Base-by-base conservation (phyloP, 768 basidiomycete genomes). In the Tubosaeta sp. region DNA sequence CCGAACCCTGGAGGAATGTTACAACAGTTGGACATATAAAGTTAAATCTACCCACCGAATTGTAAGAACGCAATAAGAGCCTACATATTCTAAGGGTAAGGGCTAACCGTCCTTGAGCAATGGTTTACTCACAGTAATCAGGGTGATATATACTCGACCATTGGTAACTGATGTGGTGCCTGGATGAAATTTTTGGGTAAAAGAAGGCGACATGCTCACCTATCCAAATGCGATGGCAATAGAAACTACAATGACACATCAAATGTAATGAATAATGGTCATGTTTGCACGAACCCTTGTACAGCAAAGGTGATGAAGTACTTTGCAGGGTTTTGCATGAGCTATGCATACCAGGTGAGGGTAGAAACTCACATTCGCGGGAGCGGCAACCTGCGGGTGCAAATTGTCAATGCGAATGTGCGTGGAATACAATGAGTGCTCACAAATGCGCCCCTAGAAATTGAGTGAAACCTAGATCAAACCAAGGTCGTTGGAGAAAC, bases 191-290 rank as follows among this genome's bases (percentile, higher is more conserved):
- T 14, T 3, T 17, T 1, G 1, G 6, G 46, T 17, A 8, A 34
- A 26, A 35, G 22, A 12, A 6, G 5, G 19, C 22, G 16, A 17
- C 19, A 11, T 0, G 37, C 59, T 1, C 14, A 58, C 59, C 59
- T 42, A 59, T 59, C 59, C 59, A 59, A 16, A 60, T 49, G 26
- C 54, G 54, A 25, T 59, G 54, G 12, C 44, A 59, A 29, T 53
- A 60, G 34, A 60, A 60, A 25, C 59, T 60, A 26, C 12, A 16
- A 33, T 2, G 5, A n/a, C 1, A n/a, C 19, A 1, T 33, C 11
- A 22, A 34, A 25, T 7, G 42, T 6, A 6, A 42, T 45, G 7
- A 26, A 33, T n/a, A 16, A 1, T 16, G 12, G 12, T 12, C 19
- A 42, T 2, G 12, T 12, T 14, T 5, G 3, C n/a, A 16, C 52